Evolutionary conservation across 202 grass and related monocot genomes (phyloP).

Genomic region (Schoenoplectus triqueter): DNA sequence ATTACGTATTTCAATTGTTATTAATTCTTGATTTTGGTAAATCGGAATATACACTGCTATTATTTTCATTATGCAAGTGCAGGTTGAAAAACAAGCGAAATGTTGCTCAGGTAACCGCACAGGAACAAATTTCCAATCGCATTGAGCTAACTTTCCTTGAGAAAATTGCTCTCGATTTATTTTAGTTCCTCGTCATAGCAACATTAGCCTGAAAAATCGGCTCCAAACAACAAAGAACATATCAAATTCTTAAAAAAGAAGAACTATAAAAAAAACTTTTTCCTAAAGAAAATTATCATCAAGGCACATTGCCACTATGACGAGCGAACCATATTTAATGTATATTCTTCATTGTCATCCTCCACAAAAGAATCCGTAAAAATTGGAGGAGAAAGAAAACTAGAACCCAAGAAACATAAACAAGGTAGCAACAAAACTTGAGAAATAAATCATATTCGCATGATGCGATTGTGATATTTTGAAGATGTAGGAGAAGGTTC

Average conservation of each 20-base stretch:
- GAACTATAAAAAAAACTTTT: not conserved
- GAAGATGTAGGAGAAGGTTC: not conserved
- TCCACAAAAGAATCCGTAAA: not conserved
- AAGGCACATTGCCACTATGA: constrained; percentile 29
- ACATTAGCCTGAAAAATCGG: not conserved
- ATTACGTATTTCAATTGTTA: not conserved
- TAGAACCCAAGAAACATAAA: not conserved
- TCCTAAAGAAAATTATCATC: not conserved
- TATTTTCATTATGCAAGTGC: not conserved
- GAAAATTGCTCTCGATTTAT: constrained; percentile 26
- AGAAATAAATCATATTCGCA: not conserved
- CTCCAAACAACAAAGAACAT: not conserved
- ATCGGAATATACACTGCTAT: not conserved
- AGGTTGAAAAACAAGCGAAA: not conserved
- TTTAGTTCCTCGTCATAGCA: constrained; percentile 33
- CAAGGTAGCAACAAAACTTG: not conserved
- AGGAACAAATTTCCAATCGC: constrained; percentile 47
- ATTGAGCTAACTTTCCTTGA: constrained; percentile 4
- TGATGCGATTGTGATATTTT: not conserved
- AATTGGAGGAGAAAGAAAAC: not conserved
- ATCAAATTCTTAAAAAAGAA: not conserved
- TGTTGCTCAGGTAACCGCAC: constrained; percentile 50
- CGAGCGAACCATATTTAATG: constrained; percentile 37
- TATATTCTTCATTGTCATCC: constrained; percentile 34
- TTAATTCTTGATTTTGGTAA: not conserved